These are phyloP conservation scores for Eucalyptus pumila DNA, from an alignment of 345 rosid species.

Conservation along the genomic window DNA sequence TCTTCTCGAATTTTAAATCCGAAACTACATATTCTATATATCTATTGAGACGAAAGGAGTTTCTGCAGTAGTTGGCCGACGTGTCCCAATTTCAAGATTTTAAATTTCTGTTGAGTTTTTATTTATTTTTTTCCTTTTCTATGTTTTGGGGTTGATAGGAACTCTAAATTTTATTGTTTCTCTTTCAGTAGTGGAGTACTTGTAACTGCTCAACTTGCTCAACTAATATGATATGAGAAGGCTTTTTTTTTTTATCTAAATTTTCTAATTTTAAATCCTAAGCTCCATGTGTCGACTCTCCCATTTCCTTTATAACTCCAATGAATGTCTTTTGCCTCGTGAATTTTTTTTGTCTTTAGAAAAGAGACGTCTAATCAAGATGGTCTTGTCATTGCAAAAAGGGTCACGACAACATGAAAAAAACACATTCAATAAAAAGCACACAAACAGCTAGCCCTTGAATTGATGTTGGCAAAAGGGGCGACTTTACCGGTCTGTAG, in stretches of 20 bases:
- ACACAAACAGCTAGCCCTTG: background rate
- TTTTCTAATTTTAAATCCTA: background rate
- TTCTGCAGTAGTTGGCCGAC: background rate
- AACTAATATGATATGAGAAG: background rate
- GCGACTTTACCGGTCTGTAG: background rate
- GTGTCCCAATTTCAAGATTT: background rate
- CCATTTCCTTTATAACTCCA: background rate
- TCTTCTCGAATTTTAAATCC: background rate
- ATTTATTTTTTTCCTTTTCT: background rate
- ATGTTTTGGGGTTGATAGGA: background rate
- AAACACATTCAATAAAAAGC: background rate
- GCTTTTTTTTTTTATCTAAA: background rate
- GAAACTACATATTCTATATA: background rate
- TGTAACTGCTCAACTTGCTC: background rate
- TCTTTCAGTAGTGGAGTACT: background rate
- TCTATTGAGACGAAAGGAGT: background rate
- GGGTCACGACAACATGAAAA: background rate
- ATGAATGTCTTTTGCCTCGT: background rate
- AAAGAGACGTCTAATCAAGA: background rate
- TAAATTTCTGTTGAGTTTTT: background rate
- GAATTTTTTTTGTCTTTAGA: background rate
- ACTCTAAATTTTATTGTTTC: background rate
- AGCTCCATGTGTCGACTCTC: background rate
- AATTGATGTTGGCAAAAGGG: background rate
- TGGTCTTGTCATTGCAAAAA: background rate